These are phyloP conservation scores for Gossypium ekmanianum DNA, from an alignment of 345 rosid species.

Conservation along the genomic window DNA sequence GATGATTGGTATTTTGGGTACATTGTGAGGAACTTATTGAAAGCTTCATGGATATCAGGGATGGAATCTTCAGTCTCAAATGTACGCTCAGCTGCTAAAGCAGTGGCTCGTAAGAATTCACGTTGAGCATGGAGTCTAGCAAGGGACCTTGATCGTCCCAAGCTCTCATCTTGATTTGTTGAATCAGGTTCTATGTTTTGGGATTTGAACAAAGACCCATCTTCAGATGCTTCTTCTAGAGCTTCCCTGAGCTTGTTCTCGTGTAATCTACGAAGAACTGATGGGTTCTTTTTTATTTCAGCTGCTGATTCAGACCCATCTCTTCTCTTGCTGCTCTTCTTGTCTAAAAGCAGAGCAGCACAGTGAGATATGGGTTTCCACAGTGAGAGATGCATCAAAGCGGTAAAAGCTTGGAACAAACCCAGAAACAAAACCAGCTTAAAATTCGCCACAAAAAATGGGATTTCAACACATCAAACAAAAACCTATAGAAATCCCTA, in stretches of 20 bases:
- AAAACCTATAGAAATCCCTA: conserved; percentile 21
- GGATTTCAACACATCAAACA: conserved; percentile 29
- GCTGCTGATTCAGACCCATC: conserved; percentile 60
- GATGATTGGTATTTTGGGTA: conserved; percentile 82
- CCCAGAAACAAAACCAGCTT: conserved; percentile 26
- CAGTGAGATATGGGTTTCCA: conserved; percentile 99
- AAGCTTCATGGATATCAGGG: conserved; percentile 59
- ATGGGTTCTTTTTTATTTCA: conserved; percentile 42
- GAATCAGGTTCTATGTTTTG: conserved; percentile 65
- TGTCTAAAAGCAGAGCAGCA: conserved; percentile 84
- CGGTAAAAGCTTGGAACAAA: conserved; percentile 21
- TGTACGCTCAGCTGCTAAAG: conserved; percentile 69
- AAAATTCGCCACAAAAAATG: conserved; percentile 7
- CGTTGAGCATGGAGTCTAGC: conserved; percentile 94
- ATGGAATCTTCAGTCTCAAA: conserved; percentile 70
- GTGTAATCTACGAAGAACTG: conserved; percentile 62
- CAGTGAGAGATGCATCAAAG: conserved; percentile 86
- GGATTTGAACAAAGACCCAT: conserved; percentile 84
- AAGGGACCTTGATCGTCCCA: conserved; percentile 89
- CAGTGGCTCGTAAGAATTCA: conserved; percentile 83
- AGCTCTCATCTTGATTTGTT: conserved; percentile 55
- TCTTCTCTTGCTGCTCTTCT: conserved; percentile 64
- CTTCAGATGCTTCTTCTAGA: conserved; percentile 90
- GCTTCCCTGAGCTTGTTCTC: conserved; percentile 91
- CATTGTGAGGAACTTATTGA: conserved; percentile 69